A percentile compares a stretch with the other conserved stretches of the same genome.
Conservation (phyloP, 352 stramenopile genomes). For the Globisporangium sylvaticum region DNA sequence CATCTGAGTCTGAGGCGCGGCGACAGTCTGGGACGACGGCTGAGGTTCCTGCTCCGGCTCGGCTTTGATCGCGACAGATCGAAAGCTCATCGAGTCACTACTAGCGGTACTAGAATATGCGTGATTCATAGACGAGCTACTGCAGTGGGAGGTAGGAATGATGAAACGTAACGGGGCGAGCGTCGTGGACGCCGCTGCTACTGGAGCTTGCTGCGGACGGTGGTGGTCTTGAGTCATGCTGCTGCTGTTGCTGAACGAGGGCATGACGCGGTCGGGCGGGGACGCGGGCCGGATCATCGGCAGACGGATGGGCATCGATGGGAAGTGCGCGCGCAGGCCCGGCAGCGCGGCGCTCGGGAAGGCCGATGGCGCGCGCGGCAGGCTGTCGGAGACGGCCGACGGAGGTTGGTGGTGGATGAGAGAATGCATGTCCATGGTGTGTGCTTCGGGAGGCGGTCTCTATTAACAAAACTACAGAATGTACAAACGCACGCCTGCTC, state of each 20-base stretch:
- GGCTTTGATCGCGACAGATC: constrained; percentile 14
- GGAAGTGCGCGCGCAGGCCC: constrained; percentile 41
- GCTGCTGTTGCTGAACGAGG: background rate
- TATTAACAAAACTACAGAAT: constrained; percentile 10
- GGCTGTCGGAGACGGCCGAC: constrained; percentile 26
- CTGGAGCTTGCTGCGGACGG: constrained; percentile 13
- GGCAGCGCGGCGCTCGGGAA: constrained; percentile 27
- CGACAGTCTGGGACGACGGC: constrained; percentile 1
- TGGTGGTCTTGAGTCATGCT: constrained; percentile 12
- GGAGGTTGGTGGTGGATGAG: constrained; percentile 44
- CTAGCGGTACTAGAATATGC: constrained; percentile 17
- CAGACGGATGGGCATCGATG: constrained; percentile 40
- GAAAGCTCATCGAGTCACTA: constrained; percentile 16
- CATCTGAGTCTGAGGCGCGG: background rate
- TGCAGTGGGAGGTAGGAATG: constrained; percentile 57
- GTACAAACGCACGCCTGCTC: background rate
- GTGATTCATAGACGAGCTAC: constrained; percentile 23
- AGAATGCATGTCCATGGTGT: constrained; percentile 70
- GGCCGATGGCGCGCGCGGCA: constrained; percentile 10
- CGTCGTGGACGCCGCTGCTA: constrained; percentile 20
- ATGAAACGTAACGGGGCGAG: constrained; percentile 75
- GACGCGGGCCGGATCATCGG: constrained; percentile 25
- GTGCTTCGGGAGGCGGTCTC: background rate
- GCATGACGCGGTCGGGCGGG: background rate
- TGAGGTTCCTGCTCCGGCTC: constrained; percentile 11